Conservation (phyloP, 2,329 filamentous ascomycete genomes). For the Volutella citrinella region DNA sequence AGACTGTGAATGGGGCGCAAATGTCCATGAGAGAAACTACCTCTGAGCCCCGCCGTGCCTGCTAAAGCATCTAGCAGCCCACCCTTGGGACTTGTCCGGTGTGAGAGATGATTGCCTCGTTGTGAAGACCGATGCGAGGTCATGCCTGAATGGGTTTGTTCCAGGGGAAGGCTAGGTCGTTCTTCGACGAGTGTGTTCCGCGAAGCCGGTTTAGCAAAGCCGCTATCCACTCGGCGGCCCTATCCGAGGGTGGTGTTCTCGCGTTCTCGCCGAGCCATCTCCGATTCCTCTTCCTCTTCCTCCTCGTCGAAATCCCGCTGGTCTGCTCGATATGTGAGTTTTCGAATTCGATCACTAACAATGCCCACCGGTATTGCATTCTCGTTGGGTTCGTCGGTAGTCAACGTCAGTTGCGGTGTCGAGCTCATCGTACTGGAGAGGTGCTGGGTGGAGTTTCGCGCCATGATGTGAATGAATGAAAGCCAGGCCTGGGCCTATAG, state of each 20-base stretch:
- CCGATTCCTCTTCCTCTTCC: conserved; percentile 6
- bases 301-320: conserved; percentile 19
- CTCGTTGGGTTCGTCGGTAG: conserved; percentile 8
- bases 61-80: too few species aligned
- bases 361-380: conserved; percentile 24
- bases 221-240: conserved; percentile 23
- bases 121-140: conserved; percentile 12
- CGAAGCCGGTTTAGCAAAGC: conserved; percentile 24
- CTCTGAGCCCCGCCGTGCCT: too few species aligned
- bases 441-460: too few species aligned
- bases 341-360: conserved; percentile 27
- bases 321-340: too few species aligned
- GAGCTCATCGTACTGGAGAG: too few species aligned
- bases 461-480: too few species aligned
- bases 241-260: conserved; percentile 26
- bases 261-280: conserved; percentile 16
- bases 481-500: too few species aligned
- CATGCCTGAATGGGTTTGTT: conserved; percentile 18
- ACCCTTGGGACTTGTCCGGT: neutral
- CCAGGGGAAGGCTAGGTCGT: conserved; percentile 14
- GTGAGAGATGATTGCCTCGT: neutral
- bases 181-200: conserved; percentile 21
- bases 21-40: too few species aligned
- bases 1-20: too few species aligned
- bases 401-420: too few species aligned